Base-by-base conservation (phyloP, 257 asterid species). In the Dorcoceras hygrometricum region DNA sequence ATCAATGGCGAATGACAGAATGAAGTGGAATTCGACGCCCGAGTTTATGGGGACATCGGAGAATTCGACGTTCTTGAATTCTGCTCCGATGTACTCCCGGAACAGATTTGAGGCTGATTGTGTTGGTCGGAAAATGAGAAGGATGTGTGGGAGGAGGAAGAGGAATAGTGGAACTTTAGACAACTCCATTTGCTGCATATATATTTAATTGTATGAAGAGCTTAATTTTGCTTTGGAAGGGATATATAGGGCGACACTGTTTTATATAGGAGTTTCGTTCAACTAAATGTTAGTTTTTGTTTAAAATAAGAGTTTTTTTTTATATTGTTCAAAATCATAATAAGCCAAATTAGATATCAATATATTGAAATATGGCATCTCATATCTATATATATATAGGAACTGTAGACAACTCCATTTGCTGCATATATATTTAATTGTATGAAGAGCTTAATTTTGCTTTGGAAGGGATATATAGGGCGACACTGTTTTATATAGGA, bases 1-100 rank as follows among this genome's bases (percentile, higher is more conserved):
- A 77, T 91, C 96, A 32, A 91, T 86, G 64, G 96, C 86, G 46
- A 91, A 91, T 1, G 98, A 78, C 53, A 91, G 95, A 59, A 91
- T 88, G 90, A 80, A 91, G 80, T 91, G 96, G 74, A 91, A 89
- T 23, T 90, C 89, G 4, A 91, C 95, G 2, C 24, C 56, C 3
- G 89, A 67, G 68, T 78, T 76, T 39, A 88, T 73, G 7, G 98
- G 98, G 23, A 91, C 58, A 57, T 88, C 95, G 12, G 85, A 77
- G 61, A 91, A 83, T 10, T 75, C 76, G 4, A 88, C 93, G 36
- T 79, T 71, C 43, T 81, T 87, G 76, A 88, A 88, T 55, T 87
- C 87, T 5, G 97, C 91, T 23, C 97, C 97, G 0, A 90, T 80
- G 78, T 87, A 87, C 64, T 88, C 95, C 23, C 95, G 68, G 70